phyloP scores from a whole-genome alignment of 768 basidiomycete genomes.

The Pleurotus salmoneostramineus region DNA sequence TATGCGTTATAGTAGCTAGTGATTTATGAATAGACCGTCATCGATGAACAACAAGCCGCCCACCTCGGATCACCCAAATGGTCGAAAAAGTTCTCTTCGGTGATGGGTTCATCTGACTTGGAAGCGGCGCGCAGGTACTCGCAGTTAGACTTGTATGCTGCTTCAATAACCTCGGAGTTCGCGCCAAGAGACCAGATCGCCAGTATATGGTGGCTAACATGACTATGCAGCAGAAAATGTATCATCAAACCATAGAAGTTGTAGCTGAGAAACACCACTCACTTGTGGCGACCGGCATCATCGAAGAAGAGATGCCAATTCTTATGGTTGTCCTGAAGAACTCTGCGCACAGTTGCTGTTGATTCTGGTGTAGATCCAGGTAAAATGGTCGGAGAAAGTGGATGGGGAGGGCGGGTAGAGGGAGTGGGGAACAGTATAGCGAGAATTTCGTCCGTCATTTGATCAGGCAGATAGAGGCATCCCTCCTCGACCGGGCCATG shows the following conservation, averaged over 20 bases:
- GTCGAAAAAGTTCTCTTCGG: slow-evolving; percentile 41
- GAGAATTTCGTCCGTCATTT: not conserved
- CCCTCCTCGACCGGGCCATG: too few species aligned
- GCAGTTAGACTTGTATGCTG: slow-evolving; percentile 32
- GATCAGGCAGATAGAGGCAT: too few species aligned
- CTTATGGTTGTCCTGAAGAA: slow-evolving; percentile 47
- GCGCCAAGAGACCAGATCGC: slow-evolving; percentile 64
- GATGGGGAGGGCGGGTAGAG: slow-evolving; percentile 10
- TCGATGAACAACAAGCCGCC: slow-evolving; percentile 10
- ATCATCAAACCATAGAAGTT: slow-evolving; percentile 25
- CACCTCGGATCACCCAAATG: slow-evolving; percentile 58
- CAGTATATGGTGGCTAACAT: slow-evolving; percentile 53
- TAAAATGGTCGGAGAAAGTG: slow-evolving; percentile 26
- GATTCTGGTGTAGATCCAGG: slow-evolving; percentile 33
- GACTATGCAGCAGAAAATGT: slow-evolving; percentile 20
- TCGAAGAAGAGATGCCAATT: slow-evolving; percentile 57
- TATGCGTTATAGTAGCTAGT: slow-evolving; percentile 56
- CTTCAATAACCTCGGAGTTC: slow-evolving; percentile 28
- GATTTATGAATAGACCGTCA: not conserved
- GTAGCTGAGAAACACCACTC: slow-evolving; percentile 14
- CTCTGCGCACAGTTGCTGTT: slow-evolving; percentile 30
- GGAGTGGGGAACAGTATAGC: slow-evolving; percentile 14
- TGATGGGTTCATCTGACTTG: slow-evolving; percentile 42
- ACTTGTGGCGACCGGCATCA: slow-evolving; percentile 32
- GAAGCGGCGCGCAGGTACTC: slow-evolving; percentile 28